Percentiles rank a stretch among this genome's conserved stretches.
Evolutionary conservation across 331 rosid species (phyloP).

Genomic region (Stylosanthes scabra): DNA sequence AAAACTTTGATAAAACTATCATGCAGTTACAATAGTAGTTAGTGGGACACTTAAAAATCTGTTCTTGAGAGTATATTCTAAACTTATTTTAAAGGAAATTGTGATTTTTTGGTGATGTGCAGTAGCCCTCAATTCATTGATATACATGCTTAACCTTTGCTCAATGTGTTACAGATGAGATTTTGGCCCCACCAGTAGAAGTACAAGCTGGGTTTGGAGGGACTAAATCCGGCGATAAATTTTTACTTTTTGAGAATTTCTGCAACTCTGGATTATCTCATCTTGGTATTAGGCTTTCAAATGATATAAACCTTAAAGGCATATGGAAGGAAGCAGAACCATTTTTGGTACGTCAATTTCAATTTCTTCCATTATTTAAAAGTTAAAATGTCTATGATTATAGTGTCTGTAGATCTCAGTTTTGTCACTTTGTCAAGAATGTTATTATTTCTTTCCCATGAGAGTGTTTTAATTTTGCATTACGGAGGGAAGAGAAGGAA

Average conservation of each 20-base stretch:
- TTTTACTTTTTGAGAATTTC: slow-evolving; percentile 62
- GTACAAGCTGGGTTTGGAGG: slow-evolving; percentile 42
- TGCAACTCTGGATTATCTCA: slow-evolving; percentile 71
- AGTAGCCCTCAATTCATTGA: slow-evolving; percentile 16
- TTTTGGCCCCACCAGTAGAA: slow-evolving; percentile 37
- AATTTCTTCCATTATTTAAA: slow-evolving; percentile 31
- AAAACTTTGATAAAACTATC: slow-evolving; percentile 9
- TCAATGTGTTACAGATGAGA: slow-evolving; percentile 52
- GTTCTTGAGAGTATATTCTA: slow-evolving; percentile 2
- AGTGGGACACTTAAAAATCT: slow-evolving; percentile 17
- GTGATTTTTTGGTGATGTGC: slow-evolving; percentile 23
- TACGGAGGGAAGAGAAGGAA: too few species aligned
- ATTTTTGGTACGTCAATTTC: slow-evolving; percentile 57
- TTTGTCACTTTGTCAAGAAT: slow-evolving; percentile 11
- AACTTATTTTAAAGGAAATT: slow-evolving; percentile 28
- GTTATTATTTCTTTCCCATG: background rate
- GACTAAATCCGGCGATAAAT: slow-evolving; percentile 42
- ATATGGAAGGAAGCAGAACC: slow-evolving; percentile 82
- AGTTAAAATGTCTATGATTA: slow-evolving; percentile 19
- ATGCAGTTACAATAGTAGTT: background rate
- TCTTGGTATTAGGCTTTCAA: slow-evolving; percentile 63
- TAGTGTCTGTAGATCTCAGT: background rate
- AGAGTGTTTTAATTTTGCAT: background rate
- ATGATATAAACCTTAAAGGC: slow-evolving; percentile 52
- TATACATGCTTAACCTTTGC: slow-evolving; percentile 9